Conservation (phyloP, 2,329 filamentous ascomycete species). For the Zymoseptoria pseudotritici region DNA sequence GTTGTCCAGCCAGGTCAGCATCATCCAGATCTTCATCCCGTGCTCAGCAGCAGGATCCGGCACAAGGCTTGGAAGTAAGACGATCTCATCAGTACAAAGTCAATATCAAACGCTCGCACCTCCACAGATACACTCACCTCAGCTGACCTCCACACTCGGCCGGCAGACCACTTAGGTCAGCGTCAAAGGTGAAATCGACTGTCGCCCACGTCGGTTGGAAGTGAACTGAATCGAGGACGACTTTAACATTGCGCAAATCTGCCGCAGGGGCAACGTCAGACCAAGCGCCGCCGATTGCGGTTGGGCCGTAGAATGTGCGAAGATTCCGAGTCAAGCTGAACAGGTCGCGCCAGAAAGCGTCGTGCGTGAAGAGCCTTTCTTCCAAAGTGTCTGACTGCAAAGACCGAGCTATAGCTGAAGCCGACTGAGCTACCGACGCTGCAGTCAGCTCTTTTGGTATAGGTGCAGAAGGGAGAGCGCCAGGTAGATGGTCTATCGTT, state of each 20-base stretch:
- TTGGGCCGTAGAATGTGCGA: constrained; percentile 42
- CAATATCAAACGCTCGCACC: background rate
- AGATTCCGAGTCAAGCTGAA: constrained; percentile 50
- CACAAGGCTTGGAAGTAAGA: background rate
- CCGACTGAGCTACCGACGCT: background rate
- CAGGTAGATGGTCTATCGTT: background rate
- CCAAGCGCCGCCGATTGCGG: background rate
- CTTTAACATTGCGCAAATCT: background rate
- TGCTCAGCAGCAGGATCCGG: background rate
- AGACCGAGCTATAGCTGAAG: background rate
- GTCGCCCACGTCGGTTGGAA: background rate
- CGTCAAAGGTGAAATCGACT: background rate
- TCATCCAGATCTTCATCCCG: constrained; percentile 32
- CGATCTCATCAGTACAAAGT: background rate
- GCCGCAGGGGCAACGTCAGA: background rate
- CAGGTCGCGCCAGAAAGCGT: constrained; percentile 48
- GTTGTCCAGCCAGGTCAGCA: constrained; percentile 32
- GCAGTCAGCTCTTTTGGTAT: background rate
- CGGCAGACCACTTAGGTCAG: background rate
- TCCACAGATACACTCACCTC: background rate
- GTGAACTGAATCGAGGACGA: background rate
- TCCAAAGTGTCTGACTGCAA: background rate
- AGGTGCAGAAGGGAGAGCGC: background rate
- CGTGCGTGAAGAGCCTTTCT: background rate
- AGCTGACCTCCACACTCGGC: background rate